These are phyloP conservation scores for Trichoderma virens DNA, from an alignment of 495 filamentous ascomycete genomes.

Conservation along the genomic window DNA sequence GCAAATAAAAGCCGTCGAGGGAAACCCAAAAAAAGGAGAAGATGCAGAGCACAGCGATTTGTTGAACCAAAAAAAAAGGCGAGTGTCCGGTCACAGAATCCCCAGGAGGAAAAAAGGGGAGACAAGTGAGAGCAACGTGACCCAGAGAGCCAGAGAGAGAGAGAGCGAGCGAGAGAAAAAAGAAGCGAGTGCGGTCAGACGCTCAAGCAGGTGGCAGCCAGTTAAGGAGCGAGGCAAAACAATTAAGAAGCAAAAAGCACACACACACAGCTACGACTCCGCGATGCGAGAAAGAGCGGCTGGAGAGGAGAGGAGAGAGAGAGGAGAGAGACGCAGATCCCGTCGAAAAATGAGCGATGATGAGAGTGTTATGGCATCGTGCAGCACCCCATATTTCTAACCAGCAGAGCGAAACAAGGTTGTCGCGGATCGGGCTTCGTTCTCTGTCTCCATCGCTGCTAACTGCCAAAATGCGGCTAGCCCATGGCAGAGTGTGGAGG, in stretches of 20 bases:
- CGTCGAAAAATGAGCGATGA: neutral
- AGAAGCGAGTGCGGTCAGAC: neutral
- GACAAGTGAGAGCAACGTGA: neutral
- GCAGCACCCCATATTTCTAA: neutral
- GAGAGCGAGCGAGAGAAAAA: neutral
- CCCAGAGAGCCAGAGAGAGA: neutral
- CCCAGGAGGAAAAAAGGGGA: neutral
- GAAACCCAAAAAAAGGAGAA: too few species aligned
- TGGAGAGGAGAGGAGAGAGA: neutral
- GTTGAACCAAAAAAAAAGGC: neutral
- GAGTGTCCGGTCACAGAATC: neutral
- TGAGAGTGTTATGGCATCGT: conserved; percentile 2
- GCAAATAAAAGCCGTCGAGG: neutral
- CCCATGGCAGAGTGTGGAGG: neutral
- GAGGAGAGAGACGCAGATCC: neutral
- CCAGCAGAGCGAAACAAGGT: neutral
- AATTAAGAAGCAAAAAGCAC: neutral
- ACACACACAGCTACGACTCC: too few species aligned
- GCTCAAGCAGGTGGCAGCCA: neutral
- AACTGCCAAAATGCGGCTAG: conserved; percentile 1
- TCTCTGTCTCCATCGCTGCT: neutral
- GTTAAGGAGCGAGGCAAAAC: neutral
- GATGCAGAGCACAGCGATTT: neutral
- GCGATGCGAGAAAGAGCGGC: conserved; percentile 1
- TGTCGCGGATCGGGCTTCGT: neutral